These are phyloP conservation scores for Rhodotorula sp. DNA, from an alignment of 1,284 basidiomycete species.

Conservation along the genomic window DNA sequence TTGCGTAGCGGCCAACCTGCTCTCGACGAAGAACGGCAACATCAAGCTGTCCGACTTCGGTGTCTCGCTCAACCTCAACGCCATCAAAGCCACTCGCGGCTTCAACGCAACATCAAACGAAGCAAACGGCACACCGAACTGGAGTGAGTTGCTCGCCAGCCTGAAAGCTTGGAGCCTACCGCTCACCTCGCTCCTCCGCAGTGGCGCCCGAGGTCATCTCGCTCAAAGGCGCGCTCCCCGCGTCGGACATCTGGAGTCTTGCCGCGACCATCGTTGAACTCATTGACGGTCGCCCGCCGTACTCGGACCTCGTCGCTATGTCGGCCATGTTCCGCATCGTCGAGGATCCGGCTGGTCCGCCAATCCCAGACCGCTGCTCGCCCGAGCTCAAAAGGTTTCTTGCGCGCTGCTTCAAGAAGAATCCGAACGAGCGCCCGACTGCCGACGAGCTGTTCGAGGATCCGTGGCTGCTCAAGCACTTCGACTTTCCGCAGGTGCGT, in stretches of 20 bases:
- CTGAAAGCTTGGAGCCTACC: not conserved
- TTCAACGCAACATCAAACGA: slow-evolving; percentile 53
- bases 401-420: slow-evolving; percentile 81
- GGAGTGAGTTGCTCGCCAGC: slow-evolving; percentile 60
- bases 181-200: slow-evolving; percentile 33
- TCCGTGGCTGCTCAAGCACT: slow-evolving; percentile 80
- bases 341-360: slow-evolving; percentile 77
- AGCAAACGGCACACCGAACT: slow-evolving; percentile 91
- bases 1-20: slow-evolving; percentile 56
- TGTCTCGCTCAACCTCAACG: slow-evolving; percentile 56
- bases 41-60: slow-evolving; percentile 66
- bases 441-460: slow-evolving; percentile 84
- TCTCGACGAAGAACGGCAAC: slow-evolving; percentile 66
- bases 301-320: slow-evolving; percentile 62
- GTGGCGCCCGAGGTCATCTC: slow-evolving; percentile 94
- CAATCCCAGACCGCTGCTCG: slow-evolving; percentile 76
- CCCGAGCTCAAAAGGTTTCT: slow-evolving; percentile 74
- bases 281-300: slow-evolving; percentile 86
- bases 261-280: slow-evolving; percentile 93
- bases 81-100: slow-evolving; percentile 42
- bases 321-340: slow-evolving; percentile 85
- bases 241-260: slow-evolving; percentile 80
- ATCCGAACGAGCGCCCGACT: slow-evolving; percentile 73
- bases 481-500: slow-evolving; percentile 71
- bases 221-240: slow-evolving; percentile 59